phyloP scores from a whole-genome alignment of 371 early-diverging fungal genomes.

The Rozella allomycis region DNA sequence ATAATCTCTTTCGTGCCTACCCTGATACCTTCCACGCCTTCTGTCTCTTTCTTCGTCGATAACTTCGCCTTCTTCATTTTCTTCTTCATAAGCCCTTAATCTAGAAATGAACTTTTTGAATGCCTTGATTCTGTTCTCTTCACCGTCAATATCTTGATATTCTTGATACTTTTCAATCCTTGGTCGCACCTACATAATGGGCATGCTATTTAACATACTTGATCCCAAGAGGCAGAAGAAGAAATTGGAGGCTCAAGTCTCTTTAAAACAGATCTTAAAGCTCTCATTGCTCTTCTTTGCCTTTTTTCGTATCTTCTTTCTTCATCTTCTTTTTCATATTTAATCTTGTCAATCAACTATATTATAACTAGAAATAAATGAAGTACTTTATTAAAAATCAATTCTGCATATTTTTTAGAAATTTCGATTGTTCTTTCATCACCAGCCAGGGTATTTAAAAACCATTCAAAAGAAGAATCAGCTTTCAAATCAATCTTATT shows the following conservation, averaged over 20 bases:
- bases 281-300: constrained; percentile 43
- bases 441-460: constrained; percentile 7
- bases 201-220: constrained; percentile 9
- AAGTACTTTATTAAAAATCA: too few species aligned
- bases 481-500: constrained; percentile 22
- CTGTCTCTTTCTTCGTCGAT: too few species aligned
- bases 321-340: constrained; percentile 41
- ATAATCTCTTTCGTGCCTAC: too few species aligned
- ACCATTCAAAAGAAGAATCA: constrained; percentile 28
- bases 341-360: constrained; percentile 35
- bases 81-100: constrained; percentile 17
- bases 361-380: too few species aligned
- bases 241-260: constrained; percentile 33
- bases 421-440: too few species aligned
- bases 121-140: constrained; percentile 34
- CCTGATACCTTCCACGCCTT: too few species aligned
- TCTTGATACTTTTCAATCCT: constrained; percentile 30
- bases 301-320: constrained; percentile 42
- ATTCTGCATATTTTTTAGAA: too few species aligned
- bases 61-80: background rate
- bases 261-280: constrained; percentile 44
- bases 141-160: constrained; percentile 39
- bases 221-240: constrained; percentile 41
- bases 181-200: constrained; percentile 12
- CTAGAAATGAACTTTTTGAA: constrained; percentile 49